Conservation (phyloP, 2,329 filamentous ascomycete genomes). For the Diplodia scrobiculata region DNA sequence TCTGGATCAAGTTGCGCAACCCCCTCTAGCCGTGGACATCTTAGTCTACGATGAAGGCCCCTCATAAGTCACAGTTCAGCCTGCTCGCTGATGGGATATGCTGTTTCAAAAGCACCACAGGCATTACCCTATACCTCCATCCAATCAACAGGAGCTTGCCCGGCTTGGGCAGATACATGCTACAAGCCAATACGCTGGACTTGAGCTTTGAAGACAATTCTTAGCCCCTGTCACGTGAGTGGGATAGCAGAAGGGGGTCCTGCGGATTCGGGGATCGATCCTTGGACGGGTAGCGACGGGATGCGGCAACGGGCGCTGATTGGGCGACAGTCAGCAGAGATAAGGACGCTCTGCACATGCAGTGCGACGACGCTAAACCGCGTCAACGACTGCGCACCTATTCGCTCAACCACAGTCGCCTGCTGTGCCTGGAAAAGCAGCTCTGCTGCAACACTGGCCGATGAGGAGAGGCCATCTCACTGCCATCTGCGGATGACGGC, state of each 20-base stretch:
- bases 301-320: background rate
- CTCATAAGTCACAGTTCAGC: background rate
- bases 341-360: slow-evolving; percentile 3
- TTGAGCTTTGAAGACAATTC: background rate
- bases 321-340: slow-evolving; percentile 7
- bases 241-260: background rate
- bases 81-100: background rate
- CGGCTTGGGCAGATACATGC: no score
- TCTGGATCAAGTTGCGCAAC: background rate
- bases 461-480: background rate
- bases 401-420: background rate
- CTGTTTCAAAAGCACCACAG: no score
- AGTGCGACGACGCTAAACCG: slow-evolving; percentile 13
- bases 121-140: no score
- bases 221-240: background rate
- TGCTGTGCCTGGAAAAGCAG: slow-evolving; percentile 4
- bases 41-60: background rate
- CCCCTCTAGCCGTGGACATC: background rate
- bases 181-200: background rate
- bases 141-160: no score
- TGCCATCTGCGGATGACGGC: background rate
- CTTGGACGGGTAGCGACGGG: background rate
- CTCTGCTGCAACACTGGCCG: background rate
- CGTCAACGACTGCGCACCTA: background rate
- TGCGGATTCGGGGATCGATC: background rate